Base-by-base conservation (phyloP, 2,329 filamentous ascomycete species). In the Phialocephala subalpina region DNA sequence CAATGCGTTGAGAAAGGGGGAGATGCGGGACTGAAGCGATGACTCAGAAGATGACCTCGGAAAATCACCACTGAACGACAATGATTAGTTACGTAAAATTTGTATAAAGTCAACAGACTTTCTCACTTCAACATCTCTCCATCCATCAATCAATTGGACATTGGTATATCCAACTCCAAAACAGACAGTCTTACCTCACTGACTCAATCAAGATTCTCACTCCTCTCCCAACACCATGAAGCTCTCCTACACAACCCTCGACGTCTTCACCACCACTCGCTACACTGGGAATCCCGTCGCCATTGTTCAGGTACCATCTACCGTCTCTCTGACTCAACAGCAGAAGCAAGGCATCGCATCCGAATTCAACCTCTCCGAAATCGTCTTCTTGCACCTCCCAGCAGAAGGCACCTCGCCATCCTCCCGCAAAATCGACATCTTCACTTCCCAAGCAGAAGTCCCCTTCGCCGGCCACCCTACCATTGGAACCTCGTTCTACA, bases 301-400 rank as follows among this genome's bases (percentile, higher is more conserved):
- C 45, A 80, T 90, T 27, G 82, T 90, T 67, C 79, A 81, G 57
- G 79, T 90, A 66, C 64, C 60, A 6, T 84, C 84, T 22, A 18
- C 20, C 58, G 63, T 73, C 22, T 69, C 72, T 27, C 76, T 88
- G 22, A 80, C 81, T 1, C 83, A 86, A 71, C 73, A 78, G 1
- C 81, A 83, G 73, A 90, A 90, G 73, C 86, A 87, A 73, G 73
- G 77, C 68, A 84, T 90, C 65, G 86, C 88, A 52, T 79, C 81
- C 63, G 88, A 90, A 76, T 90, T 90, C 79, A 88, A 87, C 76
- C 84, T 87, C 70, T 87, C 85, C 57, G 87, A 90, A 76, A 90
- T 87, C 0, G 85, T 88, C 59, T 90, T 90, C 73, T 77, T 90
- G 38, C 85, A 90, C 77, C 56, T 60, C 29, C 60, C 60, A 3